Evolutionary conservation across 768 basidiomycete genomes (phyloP).

Genomic region (Mycena alexandri): DNA sequence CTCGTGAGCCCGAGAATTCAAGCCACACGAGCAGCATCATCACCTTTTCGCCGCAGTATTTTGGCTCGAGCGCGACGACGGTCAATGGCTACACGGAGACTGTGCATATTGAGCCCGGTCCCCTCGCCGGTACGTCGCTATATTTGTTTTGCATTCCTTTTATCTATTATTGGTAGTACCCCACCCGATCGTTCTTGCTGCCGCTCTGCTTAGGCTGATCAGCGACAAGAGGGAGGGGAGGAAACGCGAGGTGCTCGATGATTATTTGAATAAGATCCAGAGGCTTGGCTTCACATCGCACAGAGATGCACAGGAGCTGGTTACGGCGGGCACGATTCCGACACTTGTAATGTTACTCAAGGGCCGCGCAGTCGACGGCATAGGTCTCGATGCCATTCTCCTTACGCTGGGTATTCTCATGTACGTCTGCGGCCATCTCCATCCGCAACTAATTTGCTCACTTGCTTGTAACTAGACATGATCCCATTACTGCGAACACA

Average conservation of each 20-base stretch:
- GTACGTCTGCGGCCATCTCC: slow-evolving; percentile 31
- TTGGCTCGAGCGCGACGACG: neutral
- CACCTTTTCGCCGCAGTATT: slow-evolving; percentile 22
- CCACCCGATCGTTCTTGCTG: slow-evolving; percentile 41
- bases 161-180: slow-evolving; percentile 14
- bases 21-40: slow-evolving; percentile 16
- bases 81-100: slow-evolving; percentile 31
- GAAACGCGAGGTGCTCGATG: slow-evolving; percentile 40
- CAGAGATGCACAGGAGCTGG: slow-evolving; percentile 42
- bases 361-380: slow-evolving; percentile 40
- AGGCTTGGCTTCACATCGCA: slow-evolving; percentile 37
- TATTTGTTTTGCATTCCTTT: neutral
- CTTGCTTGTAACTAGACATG: slow-evolving; percentile 30
- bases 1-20: slow-evolving; percentile 4
- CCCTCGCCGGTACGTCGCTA: slow-evolving; percentile 6
- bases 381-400: slow-evolving; percentile 41
- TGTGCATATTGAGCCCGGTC: slow-evolving; percentile 20
- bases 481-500: slow-evolving; percentile 44
- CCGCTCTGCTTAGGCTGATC: slow-evolving; percentile 35
- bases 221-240: slow-evolving; percentile 41
- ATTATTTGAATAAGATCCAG: slow-evolving; percentile 39
- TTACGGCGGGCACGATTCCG: slow-evolving; percentile 43
- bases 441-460: neutral
- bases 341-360: slow-evolving; percentile 44
- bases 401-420: slow-evolving; percentile 41